Evolutionary conservation across 2,329 filamentous ascomycete species (phyloP).

Genomic region (Fusarium transvaalense): DNA sequence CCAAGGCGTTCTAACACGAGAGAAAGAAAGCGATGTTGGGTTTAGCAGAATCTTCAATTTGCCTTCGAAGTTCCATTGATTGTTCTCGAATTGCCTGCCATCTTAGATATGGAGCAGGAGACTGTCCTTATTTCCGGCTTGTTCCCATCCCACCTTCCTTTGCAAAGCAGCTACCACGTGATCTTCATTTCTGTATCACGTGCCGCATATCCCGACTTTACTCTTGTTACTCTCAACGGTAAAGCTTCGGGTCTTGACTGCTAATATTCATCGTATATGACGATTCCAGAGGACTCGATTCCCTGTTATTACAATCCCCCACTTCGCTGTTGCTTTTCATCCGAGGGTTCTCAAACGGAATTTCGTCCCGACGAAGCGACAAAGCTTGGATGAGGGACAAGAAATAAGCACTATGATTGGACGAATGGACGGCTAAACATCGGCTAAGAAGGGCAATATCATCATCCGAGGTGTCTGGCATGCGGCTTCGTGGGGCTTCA

Average conservation of each 20-base stretch:
- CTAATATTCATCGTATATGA: not conserved
- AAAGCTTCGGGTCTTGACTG: not conserved
- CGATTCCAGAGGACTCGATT: not conserved
- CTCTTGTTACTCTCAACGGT: not conserved
- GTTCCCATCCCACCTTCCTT: not conserved
- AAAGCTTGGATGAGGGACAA: constrained; percentile 2
- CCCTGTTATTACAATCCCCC: constrained; percentile 1
- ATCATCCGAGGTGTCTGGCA: constrained; percentile 16
- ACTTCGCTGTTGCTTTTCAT: not conserved
- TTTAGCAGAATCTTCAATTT: not conserved
- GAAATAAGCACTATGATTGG: constrained; percentile 18
- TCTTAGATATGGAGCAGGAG: not conserved
- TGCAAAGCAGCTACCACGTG: not conserved
- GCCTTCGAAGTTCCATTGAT: constrained; percentile 14
- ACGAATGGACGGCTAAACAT: constrained; percentile 8
- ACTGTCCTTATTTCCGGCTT: not conserved
- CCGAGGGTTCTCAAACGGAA: constrained; percentile 26
- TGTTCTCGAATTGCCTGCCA: not conserved
- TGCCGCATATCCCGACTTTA: not conserved
- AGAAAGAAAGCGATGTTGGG: not conserved
- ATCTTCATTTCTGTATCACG: not conserved
- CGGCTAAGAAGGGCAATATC: constrained; percentile 3
- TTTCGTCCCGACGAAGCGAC: constrained; percentile 41
- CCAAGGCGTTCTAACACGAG: not conserved
- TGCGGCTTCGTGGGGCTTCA: constrained; percentile 43